These are phyloP conservation scores for Epichloe amarillans DNA, from an alignment of 2,329 filamentous ascomycete species.

Conservation along the genomic window DNA sequence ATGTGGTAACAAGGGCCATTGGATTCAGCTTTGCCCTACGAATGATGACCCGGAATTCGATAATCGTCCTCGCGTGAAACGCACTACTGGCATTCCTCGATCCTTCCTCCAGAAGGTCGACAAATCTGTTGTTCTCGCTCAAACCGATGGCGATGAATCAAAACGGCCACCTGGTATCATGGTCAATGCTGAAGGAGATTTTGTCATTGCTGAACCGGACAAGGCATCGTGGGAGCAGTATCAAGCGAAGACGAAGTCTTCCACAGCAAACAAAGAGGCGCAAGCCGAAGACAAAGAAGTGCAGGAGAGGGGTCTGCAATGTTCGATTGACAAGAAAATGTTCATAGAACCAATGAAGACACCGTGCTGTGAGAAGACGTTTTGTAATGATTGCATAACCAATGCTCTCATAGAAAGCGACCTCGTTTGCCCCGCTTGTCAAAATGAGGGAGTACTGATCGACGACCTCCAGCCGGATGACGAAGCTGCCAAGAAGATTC, in stretches of 20 bases:
- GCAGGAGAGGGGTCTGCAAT: slow-evolving; percentile 78
- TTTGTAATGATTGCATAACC: slow-evolving; percentile 99
- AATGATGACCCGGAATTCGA: slow-evolving; percentile 96
- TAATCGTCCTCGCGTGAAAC: slow-evolving; percentile 82
- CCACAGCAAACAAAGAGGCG: slow-evolving; percentile 66
- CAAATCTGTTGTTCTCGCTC: slow-evolving; percentile 64
- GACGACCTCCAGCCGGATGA: slow-evolving; percentile 80
- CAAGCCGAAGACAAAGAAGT: slow-evolving; percentile 73
- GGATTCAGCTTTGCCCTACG: slow-evolving; percentile 97
- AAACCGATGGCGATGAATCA: slow-evolving; percentile 66
- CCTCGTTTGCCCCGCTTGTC: slow-evolving; percentile 87
- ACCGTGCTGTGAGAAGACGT: slow-evolving; percentile 94
- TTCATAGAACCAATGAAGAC: slow-evolving; percentile 99
- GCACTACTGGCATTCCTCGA: slow-evolving; percentile 90
- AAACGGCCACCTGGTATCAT: slow-evolving; percentile 83
- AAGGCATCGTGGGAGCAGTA: slow-evolving; percentile 95
- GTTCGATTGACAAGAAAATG: slow-evolving; percentile 92
- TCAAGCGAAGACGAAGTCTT: slow-evolving; percentile 85
- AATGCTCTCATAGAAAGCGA: slow-evolving; percentile 98
- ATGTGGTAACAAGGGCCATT: slow-evolving; percentile 95
- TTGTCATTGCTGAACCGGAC: slow-evolving; percentile 91
- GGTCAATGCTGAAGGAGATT: slow-evolving; percentile 95
- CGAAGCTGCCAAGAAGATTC: slow-evolving; percentile 64
- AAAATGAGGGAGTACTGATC: slow-evolving; percentile 80
- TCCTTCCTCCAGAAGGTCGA: slow-evolving; percentile 94